Percentiles rank a stretch among this genome's conserved stretches.
phyloP scores from a whole-genome alignment of 306 rosid genomes.

The Comarum palustre region DNA sequence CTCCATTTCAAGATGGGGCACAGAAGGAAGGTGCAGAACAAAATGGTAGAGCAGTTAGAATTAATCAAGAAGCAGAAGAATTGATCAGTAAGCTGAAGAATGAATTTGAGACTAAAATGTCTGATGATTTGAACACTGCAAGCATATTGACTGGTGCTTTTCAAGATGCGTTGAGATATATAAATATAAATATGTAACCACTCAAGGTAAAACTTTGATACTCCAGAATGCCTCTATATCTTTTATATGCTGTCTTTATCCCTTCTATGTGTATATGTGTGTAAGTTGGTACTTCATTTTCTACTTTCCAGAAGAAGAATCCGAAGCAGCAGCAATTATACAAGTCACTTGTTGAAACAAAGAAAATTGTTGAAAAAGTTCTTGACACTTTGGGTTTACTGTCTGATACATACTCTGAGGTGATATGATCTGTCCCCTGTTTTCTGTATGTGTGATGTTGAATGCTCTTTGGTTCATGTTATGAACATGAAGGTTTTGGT shows the following conservation, averaged over 20 bases:
- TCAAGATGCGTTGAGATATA: constrained; percentile 75
- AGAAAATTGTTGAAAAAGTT: constrained; percentile 54
- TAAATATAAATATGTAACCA: constrained; percentile 59
- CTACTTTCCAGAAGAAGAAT: constrained; percentile 59
- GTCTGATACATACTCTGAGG: constrained; percentile 57
- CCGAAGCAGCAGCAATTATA: constrained; percentile 52
- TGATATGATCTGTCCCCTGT: constrained; percentile 28
- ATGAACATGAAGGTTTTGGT: constrained; percentile 8
- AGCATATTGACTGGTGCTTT: constrained; percentile 73
- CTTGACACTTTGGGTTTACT: constrained; percentile 60
- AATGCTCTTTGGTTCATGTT: constrained; percentile 7
- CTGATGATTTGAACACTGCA: constrained; percentile 91
- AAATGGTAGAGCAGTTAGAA: constrained; percentile 41
- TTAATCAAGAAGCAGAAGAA: constrained; percentile 53
- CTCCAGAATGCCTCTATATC: neutral
- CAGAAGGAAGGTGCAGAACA: constrained; percentile 34
- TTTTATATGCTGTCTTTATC: neutral
- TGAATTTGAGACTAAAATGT: constrained; percentile 80
- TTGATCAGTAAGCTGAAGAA: constrained; percentile 54
- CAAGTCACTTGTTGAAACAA: constrained; percentile 57
- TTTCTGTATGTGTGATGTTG: neutral
- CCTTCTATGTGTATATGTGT: neutral
- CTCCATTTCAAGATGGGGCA: constrained; percentile 51
- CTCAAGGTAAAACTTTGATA: constrained; percentile 54
- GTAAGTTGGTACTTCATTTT: constrained; percentile 14